Evolutionary conservation across 208 protist genomes (phyloP).

Genomic region (Leishmania tarentolae): DNA sequence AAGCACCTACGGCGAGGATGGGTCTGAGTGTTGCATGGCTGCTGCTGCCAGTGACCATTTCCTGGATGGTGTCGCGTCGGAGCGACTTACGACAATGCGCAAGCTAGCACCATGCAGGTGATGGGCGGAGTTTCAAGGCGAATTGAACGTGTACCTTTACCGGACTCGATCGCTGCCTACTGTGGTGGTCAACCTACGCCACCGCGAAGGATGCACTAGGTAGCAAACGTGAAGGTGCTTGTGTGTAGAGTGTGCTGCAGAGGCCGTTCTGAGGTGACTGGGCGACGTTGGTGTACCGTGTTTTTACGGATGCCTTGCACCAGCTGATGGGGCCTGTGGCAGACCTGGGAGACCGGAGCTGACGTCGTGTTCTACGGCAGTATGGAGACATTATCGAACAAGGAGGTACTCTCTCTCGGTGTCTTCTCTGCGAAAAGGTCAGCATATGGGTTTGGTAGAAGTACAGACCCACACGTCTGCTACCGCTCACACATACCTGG

Average conservation of each 20-base stretch:
- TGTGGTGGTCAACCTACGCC: not conserved
- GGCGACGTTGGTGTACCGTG: not conserved
- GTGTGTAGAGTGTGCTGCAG: not conserved
- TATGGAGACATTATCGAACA: too few relatives aligned
- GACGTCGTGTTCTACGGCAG: not conserved
- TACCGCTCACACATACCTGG: too few relatives aligned
- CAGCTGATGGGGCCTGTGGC: not conserved
- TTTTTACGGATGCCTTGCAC: not conserved
- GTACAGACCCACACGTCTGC: too few relatives aligned
- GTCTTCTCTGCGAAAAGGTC: too few relatives aligned
- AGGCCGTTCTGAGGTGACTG: not conserved
- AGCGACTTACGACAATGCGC: not conserved
- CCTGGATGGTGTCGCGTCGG: not conserved
- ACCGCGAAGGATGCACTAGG: not conserved
- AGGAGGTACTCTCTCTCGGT: too few relatives aligned
- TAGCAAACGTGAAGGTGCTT: too few relatives aligned
- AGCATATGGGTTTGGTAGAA: too few relatives aligned
- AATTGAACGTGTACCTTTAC: not conserved
- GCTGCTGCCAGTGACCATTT: not conserved
- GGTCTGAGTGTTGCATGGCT: not conserved
- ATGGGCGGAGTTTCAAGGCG: not conserved
- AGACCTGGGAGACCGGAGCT: not conserved
- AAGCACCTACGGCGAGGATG: not conserved
- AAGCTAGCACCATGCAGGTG: not conserved
- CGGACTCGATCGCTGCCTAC: not conserved